Conservation (phyloP, 805 yeast species). For the Zygosaccharomyces siamensis region DNA sequence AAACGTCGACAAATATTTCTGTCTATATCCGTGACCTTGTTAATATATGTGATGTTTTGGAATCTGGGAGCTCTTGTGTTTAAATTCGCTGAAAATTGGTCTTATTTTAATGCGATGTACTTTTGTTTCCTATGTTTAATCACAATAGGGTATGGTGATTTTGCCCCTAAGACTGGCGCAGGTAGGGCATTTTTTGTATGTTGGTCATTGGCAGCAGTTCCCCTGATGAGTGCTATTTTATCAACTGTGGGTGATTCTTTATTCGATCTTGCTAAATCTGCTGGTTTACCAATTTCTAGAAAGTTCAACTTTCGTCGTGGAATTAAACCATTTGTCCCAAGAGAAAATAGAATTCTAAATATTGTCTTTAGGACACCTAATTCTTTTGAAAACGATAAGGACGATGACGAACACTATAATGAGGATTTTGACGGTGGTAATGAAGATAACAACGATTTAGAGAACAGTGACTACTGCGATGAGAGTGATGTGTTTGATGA, state of each 20-base stretch:
- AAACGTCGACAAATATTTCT: constrained; percentile 36
- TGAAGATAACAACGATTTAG: background rate
- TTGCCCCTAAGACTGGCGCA: constrained; percentile 54
- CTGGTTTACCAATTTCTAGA: constrained; percentile 19
- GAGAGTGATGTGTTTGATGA: background rate
- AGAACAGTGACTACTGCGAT: background rate
- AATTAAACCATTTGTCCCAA: background rate
- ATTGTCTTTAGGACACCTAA: constrained; percentile 1
- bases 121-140: constrained; percentile 70
- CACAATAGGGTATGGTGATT: constrained; percentile 85
- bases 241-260: constrained; percentile 60
- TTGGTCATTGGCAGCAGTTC: constrained; percentile 82
- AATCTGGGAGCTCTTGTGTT: constrained; percentile 69
- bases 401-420: constrained; percentile 1
- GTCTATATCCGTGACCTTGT: constrained; percentile 39
- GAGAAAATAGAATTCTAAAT: background rate
- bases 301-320: constrained; percentile 14
- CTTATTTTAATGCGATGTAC: constrained; percentile 65
- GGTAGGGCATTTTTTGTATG: constrained; percentile 70
- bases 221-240: constrained; percentile 77
- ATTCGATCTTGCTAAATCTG: constrained; percentile 20
- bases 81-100: constrained; percentile 59
- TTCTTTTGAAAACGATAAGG: constrained; percentile 2
- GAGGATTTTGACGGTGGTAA: background rate
- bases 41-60: constrained; percentile 56